Percentiles rank a stretch among this genome's conserved stretches.
These are phyloP conservation scores for Verticillium longisporum DNA, from an alignment of 2,329 filamentous ascomycete genomes.

Conservation along the genomic window DNA sequence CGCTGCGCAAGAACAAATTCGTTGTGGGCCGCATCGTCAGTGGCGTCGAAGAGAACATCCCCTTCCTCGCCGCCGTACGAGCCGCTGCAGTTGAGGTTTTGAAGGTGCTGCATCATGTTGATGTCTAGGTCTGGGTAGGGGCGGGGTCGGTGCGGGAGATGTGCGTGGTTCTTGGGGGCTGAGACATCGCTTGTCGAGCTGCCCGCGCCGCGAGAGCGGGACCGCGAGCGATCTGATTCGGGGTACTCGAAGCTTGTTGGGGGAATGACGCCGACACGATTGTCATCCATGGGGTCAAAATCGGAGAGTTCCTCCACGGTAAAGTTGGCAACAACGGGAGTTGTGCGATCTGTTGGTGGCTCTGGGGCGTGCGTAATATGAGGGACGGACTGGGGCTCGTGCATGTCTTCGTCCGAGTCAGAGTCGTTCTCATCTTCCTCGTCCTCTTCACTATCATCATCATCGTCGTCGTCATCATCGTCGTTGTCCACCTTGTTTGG, in stretches of 20 bases:
- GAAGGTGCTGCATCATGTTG: conserved; percentile 35
- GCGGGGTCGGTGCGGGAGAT: conserved; percentile 1
- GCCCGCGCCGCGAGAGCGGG: conserved; percentile 21
- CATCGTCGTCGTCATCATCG: conserved; percentile 5
- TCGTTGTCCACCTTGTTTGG: background rate
- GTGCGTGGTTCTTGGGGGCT: background rate
- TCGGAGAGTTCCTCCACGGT: conserved; percentile 37
- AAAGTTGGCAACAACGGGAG: conserved; percentile 18
- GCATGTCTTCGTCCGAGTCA: conserved; percentile 13
- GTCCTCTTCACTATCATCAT: conserved; percentile 6
- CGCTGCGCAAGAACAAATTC: conserved; percentile 33
- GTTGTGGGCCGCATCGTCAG: conserved; percentile 21
- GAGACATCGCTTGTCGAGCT: background rate
- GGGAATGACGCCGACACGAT: conserved; percentile 32
- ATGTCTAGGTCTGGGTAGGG: conserved; percentile 27
- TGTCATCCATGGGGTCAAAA: conserved; percentile 37
- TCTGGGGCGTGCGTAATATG: background rate
- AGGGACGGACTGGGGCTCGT: background rate
- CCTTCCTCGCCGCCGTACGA: conserved; percentile 27
- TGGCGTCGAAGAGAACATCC: conserved; percentile 16
- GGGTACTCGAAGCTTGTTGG: conserved; percentile 40
- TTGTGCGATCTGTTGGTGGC: background rate
- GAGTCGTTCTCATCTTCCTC: conserved; percentile 3
- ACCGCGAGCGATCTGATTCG: conserved; percentile 32
- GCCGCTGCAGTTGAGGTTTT: conserved; percentile 37